Conservation (phyloP, 139 green algal genomes). For the Pseudopediastrum boryanum region DNA sequence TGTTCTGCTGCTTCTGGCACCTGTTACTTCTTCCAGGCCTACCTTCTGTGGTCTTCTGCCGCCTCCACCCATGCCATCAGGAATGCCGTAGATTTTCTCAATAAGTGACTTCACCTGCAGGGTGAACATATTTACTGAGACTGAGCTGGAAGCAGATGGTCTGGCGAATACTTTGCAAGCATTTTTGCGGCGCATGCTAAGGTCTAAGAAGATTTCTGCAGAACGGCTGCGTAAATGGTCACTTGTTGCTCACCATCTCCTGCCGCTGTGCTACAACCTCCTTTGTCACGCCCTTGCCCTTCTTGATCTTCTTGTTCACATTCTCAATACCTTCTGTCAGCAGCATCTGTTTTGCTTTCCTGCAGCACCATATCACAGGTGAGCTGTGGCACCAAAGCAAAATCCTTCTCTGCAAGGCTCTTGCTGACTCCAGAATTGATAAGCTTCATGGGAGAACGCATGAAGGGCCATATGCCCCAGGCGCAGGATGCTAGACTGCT, state of each 20-base stretch:
- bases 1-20: too few species aligned
- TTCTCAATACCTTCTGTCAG: slow-evolving; percentile 47
- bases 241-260: slow-evolving; percentile 41
- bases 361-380: too few species aligned
- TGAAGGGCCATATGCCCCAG: too few species aligned
- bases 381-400: too few species aligned
- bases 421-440: too few species aligned
- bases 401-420: too few species aligned
- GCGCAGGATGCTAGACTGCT: too few species aligned
- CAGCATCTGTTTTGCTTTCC: slow-evolving; percentile 62
- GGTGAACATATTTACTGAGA: slow-evolving; percentile 4
- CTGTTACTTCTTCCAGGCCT: too few species aligned
- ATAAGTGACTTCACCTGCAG: slow-evolving; percentile 65
- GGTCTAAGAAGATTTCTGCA: background rate
- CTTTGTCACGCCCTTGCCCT: slow-evolving; percentile 68
- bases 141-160: slow-evolving; percentile 9
- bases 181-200: too few species aligned
- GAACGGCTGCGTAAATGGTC: background rate
- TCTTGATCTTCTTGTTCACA: slow-evolving; percentile 61
- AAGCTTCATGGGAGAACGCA: too few species aligned
- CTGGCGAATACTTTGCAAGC: background rate
- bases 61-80: slow-evolving; percentile 62
- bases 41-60: slow-evolving; percentile 39
- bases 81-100: slow-evolving; percentile 61
- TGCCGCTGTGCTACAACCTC: slow-evolving; percentile 59